These are phyloP conservation scores for Backusella psychrophila DNA, from an alignment of 192 early-diverging fungal genomes.

Conservation along the genomic window DNA sequence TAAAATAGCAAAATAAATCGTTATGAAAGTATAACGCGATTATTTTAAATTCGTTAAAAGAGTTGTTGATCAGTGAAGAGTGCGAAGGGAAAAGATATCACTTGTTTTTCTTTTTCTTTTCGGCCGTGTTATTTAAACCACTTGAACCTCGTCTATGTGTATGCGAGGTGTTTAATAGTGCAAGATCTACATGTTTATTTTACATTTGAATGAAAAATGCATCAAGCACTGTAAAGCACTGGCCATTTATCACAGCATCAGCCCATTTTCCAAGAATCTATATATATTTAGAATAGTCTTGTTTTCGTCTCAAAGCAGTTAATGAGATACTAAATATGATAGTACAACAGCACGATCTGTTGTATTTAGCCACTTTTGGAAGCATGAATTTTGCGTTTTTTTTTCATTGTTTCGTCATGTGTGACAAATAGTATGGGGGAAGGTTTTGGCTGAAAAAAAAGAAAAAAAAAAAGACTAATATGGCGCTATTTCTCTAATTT, in stretches of 20 bases:
- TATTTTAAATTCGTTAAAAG: not conserved
- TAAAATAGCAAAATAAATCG: not conserved
- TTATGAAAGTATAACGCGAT: not conserved
- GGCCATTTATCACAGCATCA: not conserved
- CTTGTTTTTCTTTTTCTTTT: no score
- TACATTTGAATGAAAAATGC: not conserved
- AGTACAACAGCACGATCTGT: not conserved
- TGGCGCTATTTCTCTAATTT: not conserved
- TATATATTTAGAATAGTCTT: not conserved
- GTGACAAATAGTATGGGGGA: not conserved
- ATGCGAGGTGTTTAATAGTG: not conserved
- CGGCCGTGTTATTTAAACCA: not conserved
- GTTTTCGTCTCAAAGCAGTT: not conserved
- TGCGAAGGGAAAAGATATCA: no score
- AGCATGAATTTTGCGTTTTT: not conserved
- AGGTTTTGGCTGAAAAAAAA: not conserved
- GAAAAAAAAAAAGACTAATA: not conserved
- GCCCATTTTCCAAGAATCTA: not conserved
- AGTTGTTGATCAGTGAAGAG: not conserved
- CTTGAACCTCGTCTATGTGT: not conserved
- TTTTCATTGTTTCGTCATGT: conserved; percentile 5
- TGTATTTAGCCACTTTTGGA: not conserved
- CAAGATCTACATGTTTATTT: not conserved
- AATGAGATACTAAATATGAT: not conserved
- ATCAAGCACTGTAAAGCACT: not conserved